Conservation (phyloP, 768 basidiomycete genomes). For the Pholiota molesta region DNA sequence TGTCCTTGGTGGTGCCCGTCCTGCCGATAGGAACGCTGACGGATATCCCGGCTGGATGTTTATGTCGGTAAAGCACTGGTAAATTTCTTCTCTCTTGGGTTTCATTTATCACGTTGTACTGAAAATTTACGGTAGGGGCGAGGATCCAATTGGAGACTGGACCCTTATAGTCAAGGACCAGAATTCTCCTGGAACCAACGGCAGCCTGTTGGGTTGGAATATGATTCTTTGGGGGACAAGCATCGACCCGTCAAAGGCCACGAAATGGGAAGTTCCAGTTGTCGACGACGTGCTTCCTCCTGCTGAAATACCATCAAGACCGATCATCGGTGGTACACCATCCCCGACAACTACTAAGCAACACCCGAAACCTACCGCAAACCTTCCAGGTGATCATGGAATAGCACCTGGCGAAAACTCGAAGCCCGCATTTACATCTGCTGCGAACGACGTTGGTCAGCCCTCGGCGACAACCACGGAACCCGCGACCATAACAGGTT, state of each 20-base stretch:
- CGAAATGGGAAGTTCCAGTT: conserved; percentile 61
- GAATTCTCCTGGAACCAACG: conserved; percentile 51
- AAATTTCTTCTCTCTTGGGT: conserved; percentile 26
- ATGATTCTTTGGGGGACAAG: conserved; percentile 91
- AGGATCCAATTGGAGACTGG: conserved; percentile 91
- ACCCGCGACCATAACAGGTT: conserved; percentile 48
- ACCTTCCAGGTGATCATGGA: conserved; percentile 87
- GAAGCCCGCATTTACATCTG: conserved; percentile 66
- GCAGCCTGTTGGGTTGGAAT: conserved; percentile 87
- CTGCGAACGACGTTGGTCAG: conserved; percentile 26
- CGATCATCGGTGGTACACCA: conserved; percentile 35
- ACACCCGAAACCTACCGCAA: conserved; percentile 82
- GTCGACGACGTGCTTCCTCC: conserved; percentile 53
- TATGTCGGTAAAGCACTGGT: conserved; percentile 99
- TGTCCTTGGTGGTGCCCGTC: conserved; percentile 74
- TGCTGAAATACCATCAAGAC: conserved; percentile 37
- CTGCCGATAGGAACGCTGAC: conserved; percentile 59
- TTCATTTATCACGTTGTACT: conserved; percentile 9
- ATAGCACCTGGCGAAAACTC: conserved; percentile 78
- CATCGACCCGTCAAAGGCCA: conserved; percentile 69
- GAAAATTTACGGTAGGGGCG: conserved; percentile 66
- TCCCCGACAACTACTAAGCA: conserved; percentile 53
- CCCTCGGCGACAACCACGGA: conserved; percentile 27
- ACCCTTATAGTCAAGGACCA: conserved; percentile 86
- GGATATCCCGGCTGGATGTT: conserved; percentile 98